Percentiles rank a stretch among this genome's conserved stretches.
phyloP scores from a whole-genome alignment of 192 early-diverging fungal species.

The Backusella tarrabulga region DNA sequence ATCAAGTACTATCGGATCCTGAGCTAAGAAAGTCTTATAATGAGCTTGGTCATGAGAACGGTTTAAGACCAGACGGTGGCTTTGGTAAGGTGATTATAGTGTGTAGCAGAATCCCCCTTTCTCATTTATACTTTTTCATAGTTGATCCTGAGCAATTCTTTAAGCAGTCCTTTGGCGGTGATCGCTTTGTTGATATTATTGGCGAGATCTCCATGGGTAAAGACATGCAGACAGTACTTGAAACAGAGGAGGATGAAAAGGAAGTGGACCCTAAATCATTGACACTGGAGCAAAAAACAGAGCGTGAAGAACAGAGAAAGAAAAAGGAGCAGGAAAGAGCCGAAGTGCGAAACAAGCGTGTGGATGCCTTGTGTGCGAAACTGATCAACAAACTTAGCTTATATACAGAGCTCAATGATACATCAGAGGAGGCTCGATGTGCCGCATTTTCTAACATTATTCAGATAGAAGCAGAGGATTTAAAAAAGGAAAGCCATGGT shows the following conservation, averaged over 20 bases:
- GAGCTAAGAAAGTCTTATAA: conserved; percentile 86
- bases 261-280: conserved; percentile 10
- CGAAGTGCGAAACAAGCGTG: conserved; percentile 56
- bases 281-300: conserved; percentile 55
- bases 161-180: conserved; percentile 94
- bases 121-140: conserved; percentile 22
- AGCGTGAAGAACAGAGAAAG: conserved; percentile 56
- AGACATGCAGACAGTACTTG: conserved; percentile 84
- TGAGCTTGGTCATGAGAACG: conserved; percentile 71
- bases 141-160: conserved; percentile 96
- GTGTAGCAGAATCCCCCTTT: neutral
- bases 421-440: conserved; percentile 2
- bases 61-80: conserved; percentile 60
- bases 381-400: conserved; percentile 76
- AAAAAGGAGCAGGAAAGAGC: conserved; percentile 58
- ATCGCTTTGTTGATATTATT: conserved; percentile 94
- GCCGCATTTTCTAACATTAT: conserved; percentile 72
- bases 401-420: conserved; percentile 56
- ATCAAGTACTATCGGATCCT: conserved; percentile 94
- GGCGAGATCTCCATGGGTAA: conserved; percentile 96
- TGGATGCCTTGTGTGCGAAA: conserved; percentile 69
- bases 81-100: conserved; percentile 43
- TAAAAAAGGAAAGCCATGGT: conserved; percentile 93
- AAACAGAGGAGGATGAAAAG: conserved; percentile 51
- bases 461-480: conserved; percentile 78